These are phyloP conservation scores for Rutidosis leptorrhynchoides DNA, from an alignment of 129 eudicot genomes.

Conservation along the genomic window DNA sequence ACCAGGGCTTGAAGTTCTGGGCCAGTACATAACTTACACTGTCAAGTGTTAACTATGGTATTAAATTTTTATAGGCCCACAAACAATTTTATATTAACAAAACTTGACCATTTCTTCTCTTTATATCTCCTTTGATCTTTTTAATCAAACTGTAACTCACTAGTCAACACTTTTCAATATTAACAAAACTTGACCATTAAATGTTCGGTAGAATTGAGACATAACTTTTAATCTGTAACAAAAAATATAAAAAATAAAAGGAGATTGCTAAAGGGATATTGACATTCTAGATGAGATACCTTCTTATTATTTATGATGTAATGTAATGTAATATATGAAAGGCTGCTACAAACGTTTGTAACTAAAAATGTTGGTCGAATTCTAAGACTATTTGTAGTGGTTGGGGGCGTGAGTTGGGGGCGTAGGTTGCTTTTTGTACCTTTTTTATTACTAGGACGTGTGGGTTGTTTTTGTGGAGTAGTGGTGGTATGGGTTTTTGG, in stretches of 20 bases:
- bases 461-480: too few species aligned
- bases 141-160: slow-evolving; percentile 1
- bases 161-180: not conserved
- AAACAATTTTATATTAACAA: not conserved
- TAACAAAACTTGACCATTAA: not conserved
- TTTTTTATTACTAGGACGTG: too few species aligned
- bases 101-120: slow-evolving; percentile 3
- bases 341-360: too few species aligned
- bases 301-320: not conserved
- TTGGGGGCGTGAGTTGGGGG: too few species aligned
- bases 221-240: not conserved
- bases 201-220: not conserved
- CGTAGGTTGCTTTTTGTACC: too few species aligned
- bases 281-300: not conserved
- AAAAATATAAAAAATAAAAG: too few species aligned
- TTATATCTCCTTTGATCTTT: not conserved
- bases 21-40: not conserved
- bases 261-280: too few species aligned
- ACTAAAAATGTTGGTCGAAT: too few species aligned
- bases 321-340: too few species aligned
- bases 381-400: too few species aligned
- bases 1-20: not conserved
- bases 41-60: not conserved
- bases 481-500: too few species aligned
- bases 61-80: not conserved